These are phyloP conservation scores for Lepraria neglecta DNA, from an alignment of 495 filamentous ascomycete genomes.

Conservation along the genomic window DNA sequence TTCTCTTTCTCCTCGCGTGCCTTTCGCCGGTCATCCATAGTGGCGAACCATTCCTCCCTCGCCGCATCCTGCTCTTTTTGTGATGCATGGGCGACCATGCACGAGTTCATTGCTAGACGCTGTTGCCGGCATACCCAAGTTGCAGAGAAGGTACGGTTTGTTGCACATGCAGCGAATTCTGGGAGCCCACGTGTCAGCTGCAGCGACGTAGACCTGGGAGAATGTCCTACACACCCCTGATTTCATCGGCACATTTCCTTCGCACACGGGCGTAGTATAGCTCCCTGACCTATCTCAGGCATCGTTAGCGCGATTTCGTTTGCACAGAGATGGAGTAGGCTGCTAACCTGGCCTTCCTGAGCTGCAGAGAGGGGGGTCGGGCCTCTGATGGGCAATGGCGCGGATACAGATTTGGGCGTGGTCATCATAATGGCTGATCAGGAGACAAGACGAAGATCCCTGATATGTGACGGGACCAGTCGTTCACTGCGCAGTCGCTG, in stretches of 20 bases:
- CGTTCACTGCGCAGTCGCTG: background rate
- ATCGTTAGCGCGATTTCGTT: too few relatives aligned
- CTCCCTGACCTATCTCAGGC: conserved; percentile 53
- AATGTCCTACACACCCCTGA: conserved; percentile 57
- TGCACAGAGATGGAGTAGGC: too few relatives aligned
- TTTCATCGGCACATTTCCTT: conserved; percentile 70
- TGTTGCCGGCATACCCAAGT: conserved; percentile 76
- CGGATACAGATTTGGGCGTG: conserved; percentile 11
- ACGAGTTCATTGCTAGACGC: conserved; percentile 81
- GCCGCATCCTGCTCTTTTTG: conserved; percentile 80
- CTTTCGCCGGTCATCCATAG: conserved; percentile 56
- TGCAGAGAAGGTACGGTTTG: conserved; percentile 73
- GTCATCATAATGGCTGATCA: conserved; percentile 26
- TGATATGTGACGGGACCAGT: background rate
- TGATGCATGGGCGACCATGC: conserved; percentile 82
- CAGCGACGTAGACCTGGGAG: background rate
- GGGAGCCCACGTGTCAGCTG: conserved; percentile 8
- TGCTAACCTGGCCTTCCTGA: conserved; percentile 52
- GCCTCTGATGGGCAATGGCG: conserved; percentile 60
- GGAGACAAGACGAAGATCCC: background rate
- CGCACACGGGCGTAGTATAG: conserved; percentile 85
- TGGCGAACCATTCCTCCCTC: conserved; percentile 87
- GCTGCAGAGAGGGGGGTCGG: conserved; percentile 86
- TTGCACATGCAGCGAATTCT: conserved; percentile 90
- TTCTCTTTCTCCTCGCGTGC: conserved; percentile 49